These are phyloP conservation scores for Phaeophleospora eucalypticola DNA, from an alignment of 2,329 filamentous ascomycete species.

Conservation along the genomic window DNA sequence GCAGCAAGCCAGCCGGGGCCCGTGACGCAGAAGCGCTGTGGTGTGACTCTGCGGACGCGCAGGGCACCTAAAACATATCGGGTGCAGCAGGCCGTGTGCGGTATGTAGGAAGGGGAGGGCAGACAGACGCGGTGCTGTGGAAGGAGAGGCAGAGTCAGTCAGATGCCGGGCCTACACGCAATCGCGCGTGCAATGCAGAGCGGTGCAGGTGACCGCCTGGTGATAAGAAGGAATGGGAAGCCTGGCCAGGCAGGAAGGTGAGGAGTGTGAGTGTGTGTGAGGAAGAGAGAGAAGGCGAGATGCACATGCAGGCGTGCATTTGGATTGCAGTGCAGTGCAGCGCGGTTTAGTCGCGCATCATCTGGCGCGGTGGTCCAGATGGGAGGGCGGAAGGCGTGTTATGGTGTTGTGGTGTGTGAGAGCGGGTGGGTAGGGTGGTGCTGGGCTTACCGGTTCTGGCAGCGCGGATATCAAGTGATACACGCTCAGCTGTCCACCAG, in stretches of 20 bases:
- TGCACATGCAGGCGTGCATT: background rate
- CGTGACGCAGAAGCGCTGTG: slow-evolving; percentile 13
- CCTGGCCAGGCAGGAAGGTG: background rate
- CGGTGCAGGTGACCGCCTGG: too few relatives aligned
- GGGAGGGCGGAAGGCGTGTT: too few relatives aligned
- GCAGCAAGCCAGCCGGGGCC: slow-evolving; percentile 4
- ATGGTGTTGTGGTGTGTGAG: background rate
- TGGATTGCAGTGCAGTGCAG: background rate
- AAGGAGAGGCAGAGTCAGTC: background rate
- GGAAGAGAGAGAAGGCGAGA: too few relatives aligned
- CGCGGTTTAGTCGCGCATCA: background rate
- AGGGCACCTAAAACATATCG: slow-evolving; percentile 8
- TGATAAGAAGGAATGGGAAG: too few relatives aligned
- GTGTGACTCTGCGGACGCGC: slow-evolving; percentile 15
- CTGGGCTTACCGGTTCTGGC: background rate
- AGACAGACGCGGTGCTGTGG: background rate
- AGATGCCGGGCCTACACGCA: too few relatives aligned
- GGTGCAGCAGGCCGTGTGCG: background rate
- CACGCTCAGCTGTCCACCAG: background rate
- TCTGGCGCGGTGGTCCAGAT: too few relatives aligned
- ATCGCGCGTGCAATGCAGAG: too few relatives aligned
- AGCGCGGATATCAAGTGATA: background rate
- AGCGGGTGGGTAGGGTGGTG: too few relatives aligned
- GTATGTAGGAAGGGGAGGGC: background rate
- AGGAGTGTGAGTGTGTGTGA: too few relatives aligned